Percentiles rank a stretch among this genome's conserved stretches.
Evolutionary conservation across 2,329 filamentous ascomycete genomes (phyloP).

Genomic region (Sarocladiaceae sp.): DNA sequence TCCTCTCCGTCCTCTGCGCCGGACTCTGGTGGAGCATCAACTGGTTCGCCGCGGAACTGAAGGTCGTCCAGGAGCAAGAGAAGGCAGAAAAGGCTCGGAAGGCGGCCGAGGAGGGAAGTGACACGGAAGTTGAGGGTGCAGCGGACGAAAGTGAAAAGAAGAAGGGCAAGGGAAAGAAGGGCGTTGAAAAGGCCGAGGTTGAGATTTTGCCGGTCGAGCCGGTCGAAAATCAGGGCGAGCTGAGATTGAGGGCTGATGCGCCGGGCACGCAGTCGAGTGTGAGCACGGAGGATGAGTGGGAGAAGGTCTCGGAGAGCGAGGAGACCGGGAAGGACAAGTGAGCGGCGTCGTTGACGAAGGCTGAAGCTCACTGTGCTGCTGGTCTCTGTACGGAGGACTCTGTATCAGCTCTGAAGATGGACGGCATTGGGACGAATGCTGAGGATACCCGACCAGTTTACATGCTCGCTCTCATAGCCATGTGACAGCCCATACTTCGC

Average conservation of each 20-base stretch:
- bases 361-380: too few species aligned
- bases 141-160: background rate
- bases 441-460: constrained; percentile 22
- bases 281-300: constrained; percentile 96
- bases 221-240: constrained; percentile 35
- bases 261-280: constrained; percentile 42
- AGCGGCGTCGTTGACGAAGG: constrained; percentile 10
- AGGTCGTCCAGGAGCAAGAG: constrained; percentile 37
- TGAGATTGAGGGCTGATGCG: constrained; percentile 43
- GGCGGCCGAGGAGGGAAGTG: constrained; percentile 31
- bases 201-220: constrained; percentile 30
- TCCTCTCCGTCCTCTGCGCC: constrained; percentile 73
- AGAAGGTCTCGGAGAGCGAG: constrained; percentile 79
- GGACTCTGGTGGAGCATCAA: constrained; percentile 93
- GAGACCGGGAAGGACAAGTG: constrained; percentile 57
- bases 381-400: too few species aligned
- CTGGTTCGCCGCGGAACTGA: constrained; percentile 80
- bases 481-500: constrained; percentile 18
- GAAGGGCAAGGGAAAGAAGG: constrained; percentile 5
- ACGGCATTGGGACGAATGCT: constrained; percentile 17
- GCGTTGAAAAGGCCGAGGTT: background rate
- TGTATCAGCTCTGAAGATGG: too few species aligned
- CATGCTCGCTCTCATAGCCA: constrained; percentile 11
- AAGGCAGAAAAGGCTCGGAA: constrained; percentile 29
- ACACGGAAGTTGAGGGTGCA: constrained; percentile 40